These are phyloP conservation scores for Acanthamoeba triangularis DNA, from an alignment of 208 protist genomes.

Conservation along the genomic window DNA sequence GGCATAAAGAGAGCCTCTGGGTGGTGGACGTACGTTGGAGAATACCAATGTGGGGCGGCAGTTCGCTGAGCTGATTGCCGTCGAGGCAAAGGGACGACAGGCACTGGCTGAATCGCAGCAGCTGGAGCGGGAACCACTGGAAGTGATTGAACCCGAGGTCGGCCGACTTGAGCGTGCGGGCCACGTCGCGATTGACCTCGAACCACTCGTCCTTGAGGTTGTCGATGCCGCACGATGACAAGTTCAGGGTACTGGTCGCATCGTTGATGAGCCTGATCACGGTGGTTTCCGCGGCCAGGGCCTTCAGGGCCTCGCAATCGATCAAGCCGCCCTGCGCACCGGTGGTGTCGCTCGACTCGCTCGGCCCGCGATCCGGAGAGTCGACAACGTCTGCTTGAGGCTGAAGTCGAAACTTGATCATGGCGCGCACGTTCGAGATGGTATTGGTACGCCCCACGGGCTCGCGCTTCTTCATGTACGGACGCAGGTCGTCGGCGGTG, in stretches of 20 bases:
- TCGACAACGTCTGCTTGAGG: background rate
- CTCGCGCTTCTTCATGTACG: background rate
- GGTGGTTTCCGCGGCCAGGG: background rate
- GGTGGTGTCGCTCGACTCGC: background rate
- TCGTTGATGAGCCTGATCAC: background rate
- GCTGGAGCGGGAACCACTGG: slow-evolving; percentile 15
- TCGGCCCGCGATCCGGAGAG: background rate
- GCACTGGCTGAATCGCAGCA: background rate
- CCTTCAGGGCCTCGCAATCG: background rate
- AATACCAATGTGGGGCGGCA: slow-evolving; percentile 32
- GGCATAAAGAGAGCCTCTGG: background rate
- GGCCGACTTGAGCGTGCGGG: background rate
- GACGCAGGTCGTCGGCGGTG: background rate
- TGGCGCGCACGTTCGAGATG: background rate
- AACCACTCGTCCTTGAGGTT: background rate
- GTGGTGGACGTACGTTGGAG: background rate
- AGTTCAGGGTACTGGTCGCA: background rate
- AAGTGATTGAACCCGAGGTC: slow-evolving; percentile 31
- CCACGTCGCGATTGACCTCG: background rate
- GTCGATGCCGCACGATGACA: slow-evolving; percentile 3
- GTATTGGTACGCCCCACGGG: background rate
- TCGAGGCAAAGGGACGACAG: background rate
- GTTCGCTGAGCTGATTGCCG: slow-evolving; percentile 35
- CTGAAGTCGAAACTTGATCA: background rate
- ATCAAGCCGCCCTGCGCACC: background rate